Conservation (phyloP, 192 early-diverging fungal genomes). For the Coemansia sp. region DNA sequence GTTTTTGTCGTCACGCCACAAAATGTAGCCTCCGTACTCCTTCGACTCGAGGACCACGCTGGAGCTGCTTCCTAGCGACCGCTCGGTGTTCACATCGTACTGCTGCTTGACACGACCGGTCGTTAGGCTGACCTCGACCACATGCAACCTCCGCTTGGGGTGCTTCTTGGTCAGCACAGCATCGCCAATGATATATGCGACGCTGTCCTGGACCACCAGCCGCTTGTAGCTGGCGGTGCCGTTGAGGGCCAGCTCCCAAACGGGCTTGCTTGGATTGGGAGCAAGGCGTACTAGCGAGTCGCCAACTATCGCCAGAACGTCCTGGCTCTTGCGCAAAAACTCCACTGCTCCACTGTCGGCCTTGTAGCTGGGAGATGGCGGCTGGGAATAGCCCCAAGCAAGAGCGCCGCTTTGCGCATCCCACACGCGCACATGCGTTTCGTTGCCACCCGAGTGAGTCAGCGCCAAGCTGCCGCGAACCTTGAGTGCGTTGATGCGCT, state of each 20-base stretch:
- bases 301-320: constrained; percentile 43
- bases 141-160: constrained; percentile 25
- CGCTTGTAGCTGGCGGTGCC: constrained; percentile 36
- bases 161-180: constrained; percentile 21
- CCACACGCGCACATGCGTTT: constrained; percentile 55
- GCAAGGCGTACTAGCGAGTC: constrained; percentile 36
- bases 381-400: constrained; percentile 21
- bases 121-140: constrained; percentile 33
- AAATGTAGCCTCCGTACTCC: constrained; percentile 44
- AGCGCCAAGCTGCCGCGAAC: constrained; percentile 33
- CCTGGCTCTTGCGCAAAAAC: constrained; percentile 40
- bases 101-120: constrained; percentile 36
- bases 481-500: constrained; percentile 57
- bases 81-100: constrained; percentile 38
- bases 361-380: constrained; percentile 21
- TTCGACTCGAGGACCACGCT: constrained; percentile 36
- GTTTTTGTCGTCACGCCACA: constrained; percentile 55
- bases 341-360: constrained; percentile 40
- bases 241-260: constrained; percentile 42
- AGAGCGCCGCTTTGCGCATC: constrained; percentile 18
- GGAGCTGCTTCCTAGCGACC: constrained; percentile 19
- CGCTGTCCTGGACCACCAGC: constrained; percentile 31
- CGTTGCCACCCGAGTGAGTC: constrained; percentile 28
- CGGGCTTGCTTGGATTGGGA: constrained; percentile 10
- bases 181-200: constrained; percentile 41